Evolutionary conservation across 2,329 filamentous ascomycete species (phyloP).

Genomic region (Talaromyces funiculosus): DNA sequence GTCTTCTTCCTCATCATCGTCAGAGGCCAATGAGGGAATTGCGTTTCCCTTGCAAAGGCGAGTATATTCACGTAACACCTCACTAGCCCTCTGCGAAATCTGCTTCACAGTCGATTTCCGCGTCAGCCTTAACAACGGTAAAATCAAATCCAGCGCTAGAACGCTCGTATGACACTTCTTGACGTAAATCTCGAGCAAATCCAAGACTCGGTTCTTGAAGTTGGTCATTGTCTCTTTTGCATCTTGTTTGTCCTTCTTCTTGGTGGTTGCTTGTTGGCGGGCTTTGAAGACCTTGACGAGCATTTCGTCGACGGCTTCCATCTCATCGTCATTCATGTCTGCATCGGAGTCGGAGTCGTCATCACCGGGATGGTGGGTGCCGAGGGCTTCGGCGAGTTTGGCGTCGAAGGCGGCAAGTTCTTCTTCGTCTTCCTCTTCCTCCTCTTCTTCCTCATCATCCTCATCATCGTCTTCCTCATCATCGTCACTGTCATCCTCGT

Average conservation of each 20-base stretch:
- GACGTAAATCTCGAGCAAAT: constrained; percentile 78
- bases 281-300: constrained; percentile 81
- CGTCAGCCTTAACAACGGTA: constrained; percentile 71
- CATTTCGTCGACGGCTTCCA: constrained; percentile 81
- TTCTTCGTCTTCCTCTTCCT: constrained; percentile 45
- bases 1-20: neutral
- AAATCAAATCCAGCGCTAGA: constrained; percentile 62
- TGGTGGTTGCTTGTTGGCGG: constrained; percentile 60
- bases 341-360: constrained; percentile 57
- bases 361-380: constrained; percentile 54
- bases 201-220: constrained; percentile 91
- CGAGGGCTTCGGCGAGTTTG: constrained; percentile 70
- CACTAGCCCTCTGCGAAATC: constrained; percentile 65
- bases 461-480: constrained; percentile 15
- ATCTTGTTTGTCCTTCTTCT: constrained; percentile 79
- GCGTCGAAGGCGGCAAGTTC: constrained; percentile 63
- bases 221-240: constrained; percentile 85
- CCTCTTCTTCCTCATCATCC: constrained; percentile 33
- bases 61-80: constrained; percentile 67
- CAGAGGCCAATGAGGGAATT: constrained; percentile 27
- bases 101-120: constrained; percentile 72
- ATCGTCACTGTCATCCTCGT: constrained; percentile 23
- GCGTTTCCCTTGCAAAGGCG: constrained; percentile 54
- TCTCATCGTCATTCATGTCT: constrained; percentile 93
- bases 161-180: constrained; percentile 67